Conservation (phyloP, 805 yeast species). For the Candida montana region DNA sequence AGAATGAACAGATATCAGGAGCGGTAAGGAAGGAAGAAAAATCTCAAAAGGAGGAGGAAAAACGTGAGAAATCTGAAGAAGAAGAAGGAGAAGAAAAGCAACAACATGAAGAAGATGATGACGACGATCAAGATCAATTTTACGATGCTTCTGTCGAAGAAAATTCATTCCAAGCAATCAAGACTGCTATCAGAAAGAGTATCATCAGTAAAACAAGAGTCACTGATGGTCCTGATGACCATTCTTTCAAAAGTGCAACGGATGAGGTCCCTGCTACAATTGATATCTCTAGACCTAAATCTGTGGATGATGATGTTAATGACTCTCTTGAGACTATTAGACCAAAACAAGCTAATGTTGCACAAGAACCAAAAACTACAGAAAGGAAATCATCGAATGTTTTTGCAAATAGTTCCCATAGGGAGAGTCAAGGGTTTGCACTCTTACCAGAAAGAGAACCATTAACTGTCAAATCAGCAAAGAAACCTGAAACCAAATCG, state of each 20-base stretch:
- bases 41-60: too few relatives aligned
- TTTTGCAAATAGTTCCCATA: conserved; percentile 18
- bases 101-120: neutral
- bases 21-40: too few relatives aligned
- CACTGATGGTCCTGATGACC: conserved; percentile 11
- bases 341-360: conserved; percentile 12
- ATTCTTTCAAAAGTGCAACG: conserved; percentile 20
- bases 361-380: neutral
- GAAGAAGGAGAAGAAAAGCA: too few relatives aligned
- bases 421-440: conserved; percentile 28
- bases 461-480: conserved; percentile 24
- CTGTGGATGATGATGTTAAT: conserved; percentile 3
- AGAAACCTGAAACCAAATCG: conserved; percentile 10
- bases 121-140: conserved; percentile 7
- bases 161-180: conserved; percentile 41
- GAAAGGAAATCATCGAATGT: conserved; percentile 11
- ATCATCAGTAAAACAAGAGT: conserved; percentile 30
- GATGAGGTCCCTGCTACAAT: conserved; percentile 14
- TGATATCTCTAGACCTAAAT: conserved; percentile 14
- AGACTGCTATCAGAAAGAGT: conserved; percentile 41
- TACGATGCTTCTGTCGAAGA: conserved; percentile 28
- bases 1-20: too few relatives aligned
- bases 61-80: too few relatives aligned
- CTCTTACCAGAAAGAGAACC: conserved; percentile 27
- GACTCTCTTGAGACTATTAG: conserved; percentile 16